phyloP scores from a whole-genome alignment of 2,329 filamentous ascomycete species.

The Pseudocercospora macadamiae region DNA sequence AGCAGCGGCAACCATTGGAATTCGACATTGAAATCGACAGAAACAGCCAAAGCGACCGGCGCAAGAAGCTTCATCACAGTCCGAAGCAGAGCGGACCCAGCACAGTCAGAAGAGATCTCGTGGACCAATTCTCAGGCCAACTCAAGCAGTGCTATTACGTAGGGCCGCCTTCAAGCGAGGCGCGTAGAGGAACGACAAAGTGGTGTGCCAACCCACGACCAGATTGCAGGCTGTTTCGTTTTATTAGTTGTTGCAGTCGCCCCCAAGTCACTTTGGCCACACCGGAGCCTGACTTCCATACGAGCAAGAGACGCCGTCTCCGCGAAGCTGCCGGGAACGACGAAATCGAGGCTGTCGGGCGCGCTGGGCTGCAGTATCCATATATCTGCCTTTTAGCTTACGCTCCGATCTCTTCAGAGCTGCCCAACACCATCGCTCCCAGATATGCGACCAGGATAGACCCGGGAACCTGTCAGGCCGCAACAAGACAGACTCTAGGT shows the following conservation, averaged over 20 bases:
- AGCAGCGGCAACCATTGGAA: neutral
- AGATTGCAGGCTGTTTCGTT: neutral
- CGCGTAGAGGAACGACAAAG: neutral
- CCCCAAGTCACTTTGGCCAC: too few species aligned
- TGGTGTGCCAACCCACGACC: too few species aligned
- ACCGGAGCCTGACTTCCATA: neutral
- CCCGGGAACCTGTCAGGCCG: neutral
- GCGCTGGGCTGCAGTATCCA: neutral
- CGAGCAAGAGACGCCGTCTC: neutral
- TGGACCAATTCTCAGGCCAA: neutral
- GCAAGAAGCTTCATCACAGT: too few species aligned
- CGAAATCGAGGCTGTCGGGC: neutral
- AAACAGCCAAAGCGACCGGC: too few species aligned
- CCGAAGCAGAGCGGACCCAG: neutral
- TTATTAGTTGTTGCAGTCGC: too few species aligned
- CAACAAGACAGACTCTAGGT: slow-evolving; percentile 1
- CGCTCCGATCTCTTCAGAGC: neutral
- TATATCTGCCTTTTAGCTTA: neutral
- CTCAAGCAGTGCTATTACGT: neutral
- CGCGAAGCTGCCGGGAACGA: neutral
- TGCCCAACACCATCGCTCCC: neutral
- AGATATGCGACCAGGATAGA: neutral
- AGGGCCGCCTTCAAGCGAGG: neutral
- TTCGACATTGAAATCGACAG: neutral
- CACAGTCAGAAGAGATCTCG: neutral